Evolutionary conservation across 2,329 filamentous ascomycete species (phyloP).

Genomic region (Pleoardoris graminearum): DNA sequence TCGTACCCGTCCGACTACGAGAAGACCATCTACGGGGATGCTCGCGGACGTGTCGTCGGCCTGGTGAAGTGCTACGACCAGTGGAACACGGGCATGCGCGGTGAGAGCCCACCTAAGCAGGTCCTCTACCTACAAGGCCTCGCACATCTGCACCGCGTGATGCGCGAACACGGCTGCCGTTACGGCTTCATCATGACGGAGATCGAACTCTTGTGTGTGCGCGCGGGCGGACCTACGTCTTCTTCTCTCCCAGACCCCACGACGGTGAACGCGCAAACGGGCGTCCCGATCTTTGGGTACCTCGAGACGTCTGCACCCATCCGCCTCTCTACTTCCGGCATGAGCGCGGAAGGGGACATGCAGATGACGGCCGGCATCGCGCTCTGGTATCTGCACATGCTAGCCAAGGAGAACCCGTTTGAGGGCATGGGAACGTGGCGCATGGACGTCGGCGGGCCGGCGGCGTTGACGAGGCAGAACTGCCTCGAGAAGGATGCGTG

Average conservation of each 20-base stretch:
- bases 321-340: constrained; percentile 51
- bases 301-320: constrained; percentile 71
- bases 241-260: constrained; percentile 38
- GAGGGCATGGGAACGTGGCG: constrained; percentile 66
- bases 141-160: constrained; percentile 81
- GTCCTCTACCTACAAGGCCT: constrained; percentile 88
- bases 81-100: constrained; percentile 94
- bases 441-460: constrained; percentile 73
- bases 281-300: constrained; percentile 80
- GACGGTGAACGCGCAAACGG: constrained; percentile 51
- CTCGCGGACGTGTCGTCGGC: constrained; percentile 69
- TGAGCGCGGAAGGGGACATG: constrained; percentile 44
- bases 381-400: constrained; percentile 76
- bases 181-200: constrained; percentile 97
- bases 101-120: constrained; percentile 79
- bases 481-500: constrained; percentile 70
- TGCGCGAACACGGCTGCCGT: constrained; percentile 90
- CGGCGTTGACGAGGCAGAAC: constrained; percentile 72
- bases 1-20: constrained; percentile 60
- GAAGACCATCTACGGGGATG: constrained; percentile 53
- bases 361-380: constrained; percentile 72
- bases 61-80: constrained; percentile 90
- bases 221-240: constrained; percentile 63
- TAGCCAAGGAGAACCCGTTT: constrained; percentile 64
- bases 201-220: constrained; percentile 89